Percentiles rank a stretch among this genome's conserved stretches.
Evolutionary conservation across 257 asterid species (phyloP).

Genomic region (Handroanthus guayacan): DNA sequence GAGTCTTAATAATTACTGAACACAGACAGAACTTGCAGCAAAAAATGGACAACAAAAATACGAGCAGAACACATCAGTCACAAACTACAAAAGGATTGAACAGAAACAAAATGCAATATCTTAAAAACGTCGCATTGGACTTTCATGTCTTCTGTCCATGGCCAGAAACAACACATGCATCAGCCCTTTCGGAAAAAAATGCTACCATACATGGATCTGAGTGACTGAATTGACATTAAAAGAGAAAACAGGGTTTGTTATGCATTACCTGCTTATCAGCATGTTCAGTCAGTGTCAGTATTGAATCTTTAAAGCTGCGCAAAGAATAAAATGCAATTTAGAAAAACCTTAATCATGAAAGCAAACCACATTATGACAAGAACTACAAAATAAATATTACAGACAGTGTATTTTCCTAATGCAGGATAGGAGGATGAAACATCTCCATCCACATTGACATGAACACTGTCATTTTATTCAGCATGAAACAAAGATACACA

Average conservation of each 20-base stretch:
- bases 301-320: constrained; percentile 61
- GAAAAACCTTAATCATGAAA: constrained; percentile 15
- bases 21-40: background rate
- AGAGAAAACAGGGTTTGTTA: constrained; percentile 11
- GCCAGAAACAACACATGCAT: constrained; percentile 16
- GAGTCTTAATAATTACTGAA: constrained; percentile 15
- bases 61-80: constrained; percentile 8
- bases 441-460: constrained; percentile 4
- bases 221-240: constrained; percentile 7
- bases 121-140: background rate
- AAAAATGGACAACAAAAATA: background rate
- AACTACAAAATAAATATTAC: background rate
- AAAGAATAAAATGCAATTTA: constrained; percentile 33
- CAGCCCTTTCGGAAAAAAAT: constrained; percentile 6
- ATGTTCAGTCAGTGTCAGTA: constrained; percentile 56
- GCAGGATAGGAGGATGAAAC: background rate
- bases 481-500: background rate
- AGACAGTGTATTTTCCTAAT: background rate
- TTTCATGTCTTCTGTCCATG: background rate
- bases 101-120: constrained; percentile 12
- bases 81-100: background rate
- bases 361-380: constrained; percentile 12
- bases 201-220: constrained; percentile 18
- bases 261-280: constrained; percentile 54
- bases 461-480: constrained; percentile 5